These are phyloP conservation scores for Pythium phragmiticola DNA, from an alignment of 352 stramenopile genomes.

Conservation along the genomic window DNA sequence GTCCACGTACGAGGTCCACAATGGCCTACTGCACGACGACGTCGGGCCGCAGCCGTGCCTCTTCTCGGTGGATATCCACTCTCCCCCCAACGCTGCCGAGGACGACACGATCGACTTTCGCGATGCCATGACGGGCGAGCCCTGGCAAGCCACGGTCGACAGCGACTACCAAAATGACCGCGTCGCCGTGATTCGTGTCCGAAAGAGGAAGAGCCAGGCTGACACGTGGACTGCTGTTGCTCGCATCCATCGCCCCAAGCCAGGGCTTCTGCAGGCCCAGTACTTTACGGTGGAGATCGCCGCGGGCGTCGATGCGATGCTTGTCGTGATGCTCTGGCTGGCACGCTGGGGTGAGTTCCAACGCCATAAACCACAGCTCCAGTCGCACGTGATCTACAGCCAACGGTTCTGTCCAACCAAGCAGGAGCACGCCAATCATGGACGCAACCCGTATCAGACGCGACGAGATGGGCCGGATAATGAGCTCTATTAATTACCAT, in stretches of 20 bases:
- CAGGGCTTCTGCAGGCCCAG: neutral
- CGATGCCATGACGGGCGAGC: neutral
- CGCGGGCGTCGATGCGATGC: constrained; percentile 5
- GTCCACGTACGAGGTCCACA: constrained; percentile 9
- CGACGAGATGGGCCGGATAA: too few relatives aligned
- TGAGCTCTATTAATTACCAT: too few relatives aligned
- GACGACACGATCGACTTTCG: neutral
- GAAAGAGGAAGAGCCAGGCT: neutral
- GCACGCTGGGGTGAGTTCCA: constrained; percentile 9
- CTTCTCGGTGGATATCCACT: neutral
- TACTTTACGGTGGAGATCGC: constrained; percentile 9
- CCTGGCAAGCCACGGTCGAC: neutral
- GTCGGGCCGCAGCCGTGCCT: constrained; percentile 4
- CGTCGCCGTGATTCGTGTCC: neutral
- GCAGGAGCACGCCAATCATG: neutral
- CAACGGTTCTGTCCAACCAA: neutral
- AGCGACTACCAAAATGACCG: neutral
- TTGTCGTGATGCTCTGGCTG: constrained; percentile 8
- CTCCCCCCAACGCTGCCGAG: neutral
- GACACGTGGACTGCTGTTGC: constrained; percentile 1
- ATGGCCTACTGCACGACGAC: constrained; percentile 1
- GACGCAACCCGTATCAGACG: too few relatives aligned
- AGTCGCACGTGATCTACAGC: neutral
- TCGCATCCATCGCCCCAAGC: constrained; percentile 7
- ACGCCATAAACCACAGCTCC: constrained; percentile 3